Percentiles rank a stretch among this genome's conserved stretches.
phyloP scores from a whole-genome alignment of 139 green algal species.

The Cymbomonas tetramitiformis region DNA sequence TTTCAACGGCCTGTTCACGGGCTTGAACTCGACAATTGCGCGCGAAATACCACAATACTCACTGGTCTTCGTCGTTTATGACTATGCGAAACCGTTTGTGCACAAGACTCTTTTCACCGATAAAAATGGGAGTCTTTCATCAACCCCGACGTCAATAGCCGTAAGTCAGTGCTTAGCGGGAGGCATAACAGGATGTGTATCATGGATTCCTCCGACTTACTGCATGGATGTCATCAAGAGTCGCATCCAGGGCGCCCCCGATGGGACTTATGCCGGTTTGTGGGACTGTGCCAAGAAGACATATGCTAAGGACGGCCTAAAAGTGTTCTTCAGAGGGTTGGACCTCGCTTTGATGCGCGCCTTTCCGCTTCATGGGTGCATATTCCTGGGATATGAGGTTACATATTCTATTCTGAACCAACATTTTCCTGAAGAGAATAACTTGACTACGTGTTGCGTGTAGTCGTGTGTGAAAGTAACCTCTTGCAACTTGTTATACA shows the following conservation, averaged over 20 bases:
- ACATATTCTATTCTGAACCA: no score
- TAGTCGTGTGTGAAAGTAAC: no score
- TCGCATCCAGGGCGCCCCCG: conserved; percentile 6
- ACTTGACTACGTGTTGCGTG: no score
- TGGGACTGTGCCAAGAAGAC: conserved; percentile 1
- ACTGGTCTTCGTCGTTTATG: conserved; percentile 11
- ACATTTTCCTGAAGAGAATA: no score
- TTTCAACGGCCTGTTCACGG: conserved; percentile 3
- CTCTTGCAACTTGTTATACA: no score
- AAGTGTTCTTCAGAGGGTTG: conserved; percentile 6
- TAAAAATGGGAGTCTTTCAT: background rate
- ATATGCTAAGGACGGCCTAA: background rate
- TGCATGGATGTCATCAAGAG: conserved; percentile 13
- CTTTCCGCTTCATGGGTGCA: conserved; percentile 15
- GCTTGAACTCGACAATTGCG: conserved; percentile 4
- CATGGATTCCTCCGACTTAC: conserved; percentile 13
- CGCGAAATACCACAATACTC: conserved; percentile 15
- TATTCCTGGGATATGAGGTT: conserved; percentile 14
- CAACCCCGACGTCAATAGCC: background rate
- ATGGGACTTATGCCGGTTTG: conserved; percentile 2
- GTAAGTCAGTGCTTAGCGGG: background rate
- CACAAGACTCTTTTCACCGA: background rate
- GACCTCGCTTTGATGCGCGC: conserved; percentile 7
- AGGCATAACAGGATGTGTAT: background rate
- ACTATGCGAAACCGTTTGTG: background rate